Conservation (phyloP, 495 filamentous ascomycete genomes). For the Xylaria cubensis region DNA sequence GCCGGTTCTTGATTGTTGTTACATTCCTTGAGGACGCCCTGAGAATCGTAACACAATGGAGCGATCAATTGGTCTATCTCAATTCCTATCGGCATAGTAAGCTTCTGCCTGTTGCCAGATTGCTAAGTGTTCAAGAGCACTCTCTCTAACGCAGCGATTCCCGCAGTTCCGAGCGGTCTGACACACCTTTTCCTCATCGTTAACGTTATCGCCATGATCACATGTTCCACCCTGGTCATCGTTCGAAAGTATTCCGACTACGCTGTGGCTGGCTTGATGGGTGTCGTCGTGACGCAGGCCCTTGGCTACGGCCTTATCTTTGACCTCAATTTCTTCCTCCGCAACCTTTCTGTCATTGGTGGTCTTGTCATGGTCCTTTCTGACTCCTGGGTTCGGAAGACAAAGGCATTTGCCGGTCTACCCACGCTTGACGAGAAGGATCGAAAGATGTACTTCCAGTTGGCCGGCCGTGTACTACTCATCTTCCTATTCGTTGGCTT, state of each 20-base stretch:
- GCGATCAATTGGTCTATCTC: constrained; percentile 90
- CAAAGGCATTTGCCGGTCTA: constrained; percentile 92
- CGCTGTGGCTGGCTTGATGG: constrained; percentile 87
- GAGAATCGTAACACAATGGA: constrained; percentile 97
- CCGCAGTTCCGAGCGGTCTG: constrained; percentile 81
- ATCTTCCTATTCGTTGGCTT: constrained; percentile 98
- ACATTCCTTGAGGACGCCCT: constrained; percentile 98
- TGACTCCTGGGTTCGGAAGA: constrained; percentile 97
- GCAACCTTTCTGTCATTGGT: constrained; percentile 95
- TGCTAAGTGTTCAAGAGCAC: not conserved
- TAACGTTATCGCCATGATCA: constrained; percentile 89
- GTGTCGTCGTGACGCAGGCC: constrained; percentile 93
- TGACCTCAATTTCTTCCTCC: constrained; percentile 99
- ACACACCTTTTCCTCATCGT: constrained; percentile 92
- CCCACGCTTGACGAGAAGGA: constrained; percentile 97
- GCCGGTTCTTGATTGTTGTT: constrained; percentile 96
- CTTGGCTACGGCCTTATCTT: constrained; percentile 98
- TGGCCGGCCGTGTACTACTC: constrained; percentile 92
- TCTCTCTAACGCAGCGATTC: constrained; percentile 30
- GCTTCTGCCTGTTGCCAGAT: constrained; percentile 38
- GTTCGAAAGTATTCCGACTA: constrained; percentile 88
- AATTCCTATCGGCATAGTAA: constrained; percentile 92
- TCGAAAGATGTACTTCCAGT: constrained; percentile 99
- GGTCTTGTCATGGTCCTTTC: constrained; percentile 97
- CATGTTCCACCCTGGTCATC: constrained; percentile 86